Evolutionary conservation across 805 yeast genomes (phyloP).

Genomic region (Candida chauliodis): DNA sequence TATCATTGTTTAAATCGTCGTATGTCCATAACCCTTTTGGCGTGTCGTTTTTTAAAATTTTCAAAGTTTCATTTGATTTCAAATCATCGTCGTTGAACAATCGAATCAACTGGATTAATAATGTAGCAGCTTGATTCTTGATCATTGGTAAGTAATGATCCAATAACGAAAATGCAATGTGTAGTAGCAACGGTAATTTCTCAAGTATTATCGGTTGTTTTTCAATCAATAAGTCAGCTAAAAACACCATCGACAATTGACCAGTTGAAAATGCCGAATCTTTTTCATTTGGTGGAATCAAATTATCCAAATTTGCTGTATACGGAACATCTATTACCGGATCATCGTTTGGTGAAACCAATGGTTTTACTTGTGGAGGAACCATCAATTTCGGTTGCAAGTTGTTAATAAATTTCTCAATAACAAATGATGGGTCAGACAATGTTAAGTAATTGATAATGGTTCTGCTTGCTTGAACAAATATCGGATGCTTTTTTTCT

Average conservation of each 20-base stretch:
- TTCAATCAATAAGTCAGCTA: conserved; percentile 73
- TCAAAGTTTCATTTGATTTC: conserved; percentile 54
- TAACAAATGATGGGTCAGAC: conserved; percentile 42
- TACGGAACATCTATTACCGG: conserved; percentile 51
- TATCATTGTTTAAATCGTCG: conserved; percentile 76
- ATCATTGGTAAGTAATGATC: conserved; percentile 86
- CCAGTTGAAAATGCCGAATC: conserved; percentile 83
- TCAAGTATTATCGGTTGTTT: conserved; percentile 60
- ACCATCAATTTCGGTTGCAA: conserved; percentile 86
- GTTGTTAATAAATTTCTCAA: conserved; percentile 64
- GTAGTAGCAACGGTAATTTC: conserved; percentile 70
- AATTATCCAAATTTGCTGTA: conserved; percentile 64
- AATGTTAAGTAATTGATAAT: conserved; percentile 73
- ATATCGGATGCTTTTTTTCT: conserved; percentile 62
- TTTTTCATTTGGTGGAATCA: conserved; percentile 51
- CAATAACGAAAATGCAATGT: conserved; percentile 71
- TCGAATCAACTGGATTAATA: conserved; percentile 70
- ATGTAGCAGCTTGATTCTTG: conserved; percentile 77
- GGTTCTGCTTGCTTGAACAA: conserved; percentile 78
- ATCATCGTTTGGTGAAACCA: conserved; percentile 3
- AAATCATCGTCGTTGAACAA: conserved; percentile 55
- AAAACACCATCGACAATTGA: conserved; percentile 78
- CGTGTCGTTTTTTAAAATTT: conserved; percentile 51
- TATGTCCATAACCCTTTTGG: conserved; percentile 66
- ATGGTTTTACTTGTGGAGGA: conserved; percentile 49